Evolutionary conservation across 192 early-diverging fungal species (phyloP).

Genomic region (Polychytrium aggregatum): DNA sequence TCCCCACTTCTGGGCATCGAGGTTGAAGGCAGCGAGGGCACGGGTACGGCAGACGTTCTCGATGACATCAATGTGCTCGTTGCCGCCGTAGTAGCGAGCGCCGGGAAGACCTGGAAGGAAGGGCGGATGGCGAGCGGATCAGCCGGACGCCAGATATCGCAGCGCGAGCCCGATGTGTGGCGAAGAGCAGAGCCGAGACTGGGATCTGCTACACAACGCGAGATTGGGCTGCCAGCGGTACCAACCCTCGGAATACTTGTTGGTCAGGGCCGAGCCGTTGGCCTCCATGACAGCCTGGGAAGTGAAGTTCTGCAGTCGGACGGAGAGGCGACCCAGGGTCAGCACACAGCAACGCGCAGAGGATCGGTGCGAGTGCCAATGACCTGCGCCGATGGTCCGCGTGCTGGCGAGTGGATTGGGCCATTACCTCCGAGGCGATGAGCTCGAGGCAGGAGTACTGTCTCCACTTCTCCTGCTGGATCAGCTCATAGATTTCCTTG

Average conservation of each 20-base stretch:
- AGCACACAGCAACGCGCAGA: background rate
- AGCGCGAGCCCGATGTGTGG: too few species aligned
- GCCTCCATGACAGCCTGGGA: conserved; percentile 99
- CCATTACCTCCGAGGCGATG: conserved; percentile 89
- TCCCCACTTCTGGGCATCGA: conserved; percentile 87
- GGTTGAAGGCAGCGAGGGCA: conserved; percentile 85
- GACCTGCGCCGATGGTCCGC: too few species aligned
- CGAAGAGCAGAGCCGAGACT: too few species aligned
- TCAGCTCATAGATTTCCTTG: conserved; percentile 81
- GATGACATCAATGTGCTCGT: conserved; percentile 93
- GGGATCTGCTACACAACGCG: too few species aligned
- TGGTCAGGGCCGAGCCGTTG: conserved; percentile 96
- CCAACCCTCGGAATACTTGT: conserved; percentile 98
- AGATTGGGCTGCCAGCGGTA: too few species aligned
- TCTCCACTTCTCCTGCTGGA: conserved; percentile 96
- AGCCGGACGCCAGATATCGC: too few species aligned
- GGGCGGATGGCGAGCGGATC: too few species aligned
- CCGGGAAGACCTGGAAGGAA: conserved; percentile 94
- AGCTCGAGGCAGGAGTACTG: conserved; percentile 97
- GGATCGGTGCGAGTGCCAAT: background rate
- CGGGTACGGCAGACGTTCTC: conserved; percentile 94
- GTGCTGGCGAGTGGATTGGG: too few species aligned
- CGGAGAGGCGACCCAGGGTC: too few species aligned
- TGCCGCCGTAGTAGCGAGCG: conserved; percentile 98
- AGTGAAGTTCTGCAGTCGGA: conserved; percentile 80